Conservation (phyloP, 2,329 filamentous ascomycete genomes). For the Pyrenochaeta sp. region DNA sequence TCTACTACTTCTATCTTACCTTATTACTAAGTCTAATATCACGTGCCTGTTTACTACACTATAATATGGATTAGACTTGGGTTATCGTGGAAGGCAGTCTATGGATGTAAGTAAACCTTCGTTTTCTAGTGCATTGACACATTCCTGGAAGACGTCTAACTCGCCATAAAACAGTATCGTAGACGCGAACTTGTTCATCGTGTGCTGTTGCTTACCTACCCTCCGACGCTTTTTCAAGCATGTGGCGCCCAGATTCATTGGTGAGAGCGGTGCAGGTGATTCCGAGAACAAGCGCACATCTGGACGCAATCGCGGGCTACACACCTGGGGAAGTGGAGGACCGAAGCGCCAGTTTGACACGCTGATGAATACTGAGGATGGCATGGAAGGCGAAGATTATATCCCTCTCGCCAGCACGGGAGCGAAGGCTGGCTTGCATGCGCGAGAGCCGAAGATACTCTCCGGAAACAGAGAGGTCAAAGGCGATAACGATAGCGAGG, state of each 20-base stretch:
- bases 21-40: too few relatives aligned
- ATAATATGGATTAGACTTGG: constrained; percentile 20
- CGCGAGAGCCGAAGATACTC: constrained; percentile 5
- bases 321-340: constrained; percentile 16
- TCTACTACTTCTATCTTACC: too few relatives aligned
- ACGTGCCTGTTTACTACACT: too few relatives aligned
- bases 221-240: constrained; percentile 53
- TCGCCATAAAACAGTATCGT: constrained; percentile 38
- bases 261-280: constrained; percentile 11
- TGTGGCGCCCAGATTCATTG: constrained; percentile 40
- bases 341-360: constrained; percentile 24
- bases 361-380: constrained; percentile 25
- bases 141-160: neutral
- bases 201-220: constrained; percentile 54
- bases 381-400: constrained; percentile 7
- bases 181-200: constrained; percentile 54
- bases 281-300: constrained; percentile 11
- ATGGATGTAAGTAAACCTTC: constrained; percentile 19
- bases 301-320: constrained; percentile 10
- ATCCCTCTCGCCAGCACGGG: constrained; percentile 13
- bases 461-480: constrained; percentile 3
- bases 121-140: neutral
- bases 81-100: constrained; percentile 17
- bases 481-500: constrained; percentile 24
- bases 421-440: neutral